Percentiles rank a stretch among this genome's conserved stretches.
These are phyloP conservation scores for Trichoderma sp. DNA, from an alignment of 2,329 filamentous ascomycete species.

Conservation along the genomic window DNA sequence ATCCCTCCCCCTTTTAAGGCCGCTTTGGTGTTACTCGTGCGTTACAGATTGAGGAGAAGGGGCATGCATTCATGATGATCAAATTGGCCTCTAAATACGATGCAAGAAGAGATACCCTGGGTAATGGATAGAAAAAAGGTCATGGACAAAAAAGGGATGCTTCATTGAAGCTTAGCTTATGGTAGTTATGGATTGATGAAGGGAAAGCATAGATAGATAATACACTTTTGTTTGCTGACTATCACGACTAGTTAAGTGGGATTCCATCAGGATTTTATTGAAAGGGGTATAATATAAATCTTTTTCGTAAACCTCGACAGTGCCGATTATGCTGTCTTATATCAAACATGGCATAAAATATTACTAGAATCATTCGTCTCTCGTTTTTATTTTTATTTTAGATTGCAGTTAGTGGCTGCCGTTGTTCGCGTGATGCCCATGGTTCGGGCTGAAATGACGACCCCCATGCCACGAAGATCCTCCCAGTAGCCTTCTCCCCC, in stretches of 20 bases:
- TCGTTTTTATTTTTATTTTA: not conserved
- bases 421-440: too few relatives aligned
- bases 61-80: not conserved
- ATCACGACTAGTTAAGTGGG: not conserved
- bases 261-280: not conserved
- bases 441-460: too few relatives aligned
- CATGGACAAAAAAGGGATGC: not conserved
- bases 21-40: not conserved
- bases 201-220: not conserved
- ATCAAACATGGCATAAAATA: not conserved
- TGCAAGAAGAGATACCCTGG: conserved; percentile 12
- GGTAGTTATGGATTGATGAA: not conserved
- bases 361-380: not conserved
- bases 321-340: not conserved
- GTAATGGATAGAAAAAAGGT: not conserved
- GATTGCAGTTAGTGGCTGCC: conserved; percentile 2
- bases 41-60: not conserved
- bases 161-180: not conserved
- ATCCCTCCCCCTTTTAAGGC: not conserved
- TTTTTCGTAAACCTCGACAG: not conserved
- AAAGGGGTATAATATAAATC: conserved; percentile 9
- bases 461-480: not conserved
- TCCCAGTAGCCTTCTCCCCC: not conserved
- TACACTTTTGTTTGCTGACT: not conserved
- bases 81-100: not conserved